Evolutionary conservation across 2,329 filamentous ascomycete genomes (phyloP).

Genomic region (Xylaria sp.): DNA sequence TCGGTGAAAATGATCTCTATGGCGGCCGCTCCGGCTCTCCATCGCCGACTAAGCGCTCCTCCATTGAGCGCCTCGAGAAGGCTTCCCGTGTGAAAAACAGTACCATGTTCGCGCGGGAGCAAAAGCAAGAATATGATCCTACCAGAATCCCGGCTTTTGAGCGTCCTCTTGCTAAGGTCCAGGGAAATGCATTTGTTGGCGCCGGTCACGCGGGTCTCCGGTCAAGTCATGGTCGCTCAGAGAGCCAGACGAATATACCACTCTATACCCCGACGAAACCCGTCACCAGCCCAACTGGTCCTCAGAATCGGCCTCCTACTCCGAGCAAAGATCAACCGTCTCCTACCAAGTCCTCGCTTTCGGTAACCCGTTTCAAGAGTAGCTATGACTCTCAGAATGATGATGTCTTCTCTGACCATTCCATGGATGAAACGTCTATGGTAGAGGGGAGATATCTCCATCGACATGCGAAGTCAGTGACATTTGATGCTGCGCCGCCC

Average conservation of each 20-base stretch:
- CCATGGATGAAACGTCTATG: conserved; percentile 66
- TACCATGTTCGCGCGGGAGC: conserved; percentile 93
- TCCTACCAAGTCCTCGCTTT: conserved; percentile 90
- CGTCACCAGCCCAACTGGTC: conserved; percentile 45
- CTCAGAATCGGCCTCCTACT: conserved; percentile 52
- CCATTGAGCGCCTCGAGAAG: conserved; percentile 93
- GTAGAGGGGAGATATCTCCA: conserved; percentile 75
- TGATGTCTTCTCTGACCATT: conserved; percentile 74
- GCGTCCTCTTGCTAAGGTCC: conserved; percentile 80
- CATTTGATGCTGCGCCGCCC: conserved; percentile 92
- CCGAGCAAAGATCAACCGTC: conserved; percentile 79
- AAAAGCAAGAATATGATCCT: conserved; percentile 92
- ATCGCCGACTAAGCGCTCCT: conserved; percentile 82
- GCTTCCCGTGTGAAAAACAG: conserved; percentile 97
- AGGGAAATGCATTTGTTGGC: conserved; percentile 75
- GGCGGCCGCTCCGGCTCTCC: conserved; percentile 69
- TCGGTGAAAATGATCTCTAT: conserved; percentile 75
- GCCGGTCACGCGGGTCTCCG: conserved; percentile 64
- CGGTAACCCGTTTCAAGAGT: conserved; percentile 71
- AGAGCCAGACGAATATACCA: conserved; percentile 71
- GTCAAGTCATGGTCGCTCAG: conserved; percentile 61
- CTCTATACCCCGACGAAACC: conserved; percentile 64
- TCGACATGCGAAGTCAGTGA: conserved; percentile 94
- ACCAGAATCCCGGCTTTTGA: conserved; percentile 80
- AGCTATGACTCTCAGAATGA: conserved; percentile 75